A percentile compares a stretch with the other conserved stretches of the same genome.
These are phyloP conservation scores for Hericium rajendrae DNA, from an alignment of 768 basidiomycete species.

Conservation along the genomic window DNA sequence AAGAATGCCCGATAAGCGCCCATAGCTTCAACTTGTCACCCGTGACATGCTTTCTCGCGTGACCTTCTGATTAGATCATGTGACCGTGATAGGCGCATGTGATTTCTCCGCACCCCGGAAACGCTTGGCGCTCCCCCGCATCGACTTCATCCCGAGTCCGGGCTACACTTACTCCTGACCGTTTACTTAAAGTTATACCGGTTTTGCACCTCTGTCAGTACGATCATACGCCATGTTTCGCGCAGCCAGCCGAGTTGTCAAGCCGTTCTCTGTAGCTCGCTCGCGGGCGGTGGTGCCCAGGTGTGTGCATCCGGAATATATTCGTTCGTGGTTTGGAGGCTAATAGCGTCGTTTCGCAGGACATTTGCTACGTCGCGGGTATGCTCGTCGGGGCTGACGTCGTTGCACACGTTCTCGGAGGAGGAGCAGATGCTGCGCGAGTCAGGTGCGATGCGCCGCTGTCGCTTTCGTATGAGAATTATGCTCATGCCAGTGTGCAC, in stretches of 20 bases:
- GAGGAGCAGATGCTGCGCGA: conserved; percentile 94
- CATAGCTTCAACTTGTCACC: too few species aligned
- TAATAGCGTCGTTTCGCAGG: conserved; percentile 1
- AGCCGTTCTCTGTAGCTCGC: conserved; percentile 1
- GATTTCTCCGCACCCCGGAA: too few species aligned
- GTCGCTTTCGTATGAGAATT: too few species aligned
- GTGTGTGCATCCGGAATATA: neutral
- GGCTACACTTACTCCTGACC: too few species aligned
- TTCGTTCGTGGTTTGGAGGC: neutral
- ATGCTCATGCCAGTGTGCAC: neutral
- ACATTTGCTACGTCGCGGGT: conserved; percentile 14
- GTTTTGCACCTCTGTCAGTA: too few species aligned
- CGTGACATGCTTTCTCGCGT: too few species aligned
- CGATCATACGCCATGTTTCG: conserved; percentile 17
- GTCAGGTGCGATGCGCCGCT: conserved; percentile 45
- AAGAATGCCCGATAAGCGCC: too few species aligned
- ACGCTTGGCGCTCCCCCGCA: too few species aligned
- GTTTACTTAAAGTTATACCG: too few species aligned
- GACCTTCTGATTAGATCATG: too few species aligned
- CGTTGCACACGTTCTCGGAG: conserved; percentile 79
- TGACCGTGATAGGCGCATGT: too few species aligned
- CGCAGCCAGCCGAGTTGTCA: conserved; percentile 11
- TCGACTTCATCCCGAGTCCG: too few species aligned
- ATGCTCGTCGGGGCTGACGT: conserved; percentile 29
- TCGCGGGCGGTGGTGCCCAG: neutral